Conservation (phyloP, 352 stramenopile species). For the Globisporangium ultimum region DNA sequence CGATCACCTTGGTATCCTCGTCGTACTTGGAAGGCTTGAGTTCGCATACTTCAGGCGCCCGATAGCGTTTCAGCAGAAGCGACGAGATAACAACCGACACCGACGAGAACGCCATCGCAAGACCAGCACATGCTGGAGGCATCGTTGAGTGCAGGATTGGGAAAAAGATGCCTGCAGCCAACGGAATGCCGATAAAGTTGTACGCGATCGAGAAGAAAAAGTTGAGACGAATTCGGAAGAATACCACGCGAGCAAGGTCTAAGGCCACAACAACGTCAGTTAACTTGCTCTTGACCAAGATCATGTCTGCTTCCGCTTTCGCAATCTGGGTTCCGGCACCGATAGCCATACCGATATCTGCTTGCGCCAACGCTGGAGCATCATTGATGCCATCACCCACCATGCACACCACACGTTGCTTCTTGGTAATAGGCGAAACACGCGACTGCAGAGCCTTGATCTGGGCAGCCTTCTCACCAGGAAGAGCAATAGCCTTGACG, state of each 20-base stretch:
- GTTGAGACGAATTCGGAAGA: slow-evolving; percentile 82
- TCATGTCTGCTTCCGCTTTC: slow-evolving; percentile 86
- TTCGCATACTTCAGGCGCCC: slow-evolving; percentile 36
- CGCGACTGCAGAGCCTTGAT: slow-evolving; percentile 83
- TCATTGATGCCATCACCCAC: slow-evolving; percentile 96
- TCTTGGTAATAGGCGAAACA: slow-evolving; percentile 65
- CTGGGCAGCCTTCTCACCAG: slow-evolving; percentile 93
- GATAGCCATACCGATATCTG: slow-evolving; percentile 92
- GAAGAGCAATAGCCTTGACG: slow-evolving; percentile 86
- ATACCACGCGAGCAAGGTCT: slow-evolving; percentile 77
- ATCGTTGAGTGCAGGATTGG: slow-evolving; percentile 81
- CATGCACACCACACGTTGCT: slow-evolving; percentile 87
- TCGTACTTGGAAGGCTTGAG: slow-evolving; percentile 49
- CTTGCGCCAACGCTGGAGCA: slow-evolving; percentile 88
- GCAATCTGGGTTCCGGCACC: slow-evolving; percentile 90
- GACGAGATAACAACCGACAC: slow-evolving; percentile 86
- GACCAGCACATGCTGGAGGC: slow-evolving; percentile 77
- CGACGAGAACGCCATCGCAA: slow-evolving; percentile 88
- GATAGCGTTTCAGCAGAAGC: slow-evolving; percentile 81
- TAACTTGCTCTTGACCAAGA: slow-evolving; percentile 84
- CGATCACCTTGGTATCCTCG: slow-evolving; percentile 65
- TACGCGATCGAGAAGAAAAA: slow-evolving; percentile 88
- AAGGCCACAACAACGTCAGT: slow-evolving; percentile 82
- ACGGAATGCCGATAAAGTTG: slow-evolving; percentile 80
- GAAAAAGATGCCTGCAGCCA: slow-evolving; percentile 85